Percentiles rank a stretch among this genome's conserved stretches.
phyloP scores from a whole-genome alignment of 2,329 filamentous ascomycete genomes.

The Colletotrichum musicola region DNA sequence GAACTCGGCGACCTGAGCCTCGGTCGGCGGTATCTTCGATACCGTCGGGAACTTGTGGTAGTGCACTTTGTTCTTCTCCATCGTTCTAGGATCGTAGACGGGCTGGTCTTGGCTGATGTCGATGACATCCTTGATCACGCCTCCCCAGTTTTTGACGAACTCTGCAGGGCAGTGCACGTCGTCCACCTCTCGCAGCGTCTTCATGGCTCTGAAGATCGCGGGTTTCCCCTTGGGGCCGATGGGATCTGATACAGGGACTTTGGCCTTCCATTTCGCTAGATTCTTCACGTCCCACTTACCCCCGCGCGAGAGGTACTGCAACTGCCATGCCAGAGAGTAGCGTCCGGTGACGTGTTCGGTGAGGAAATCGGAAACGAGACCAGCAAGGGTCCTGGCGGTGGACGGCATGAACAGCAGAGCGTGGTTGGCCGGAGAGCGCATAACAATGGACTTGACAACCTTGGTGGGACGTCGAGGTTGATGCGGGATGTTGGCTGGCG shows the following conservation, averaged over 20 bases:
- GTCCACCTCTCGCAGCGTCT: conserved; percentile 92
- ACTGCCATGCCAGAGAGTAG: conserved; percentile 88
- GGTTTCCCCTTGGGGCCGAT: conserved; percentile 69
- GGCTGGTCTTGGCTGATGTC: conserved; percentile 94
- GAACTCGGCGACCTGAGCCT: conserved; percentile 66
- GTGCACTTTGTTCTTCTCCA: conserved; percentile 75
- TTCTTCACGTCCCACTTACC: conserved; percentile 99
- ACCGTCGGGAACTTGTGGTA: conserved; percentile 93
- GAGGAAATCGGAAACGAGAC: conserved; percentile 86
- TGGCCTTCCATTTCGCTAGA: conserved; percentile 88
- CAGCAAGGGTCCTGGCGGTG: conserved; percentile 81
- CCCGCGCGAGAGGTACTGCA: conserved; percentile 87
- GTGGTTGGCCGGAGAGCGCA: conserved; percentile 85
- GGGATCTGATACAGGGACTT: conserved; percentile 80
- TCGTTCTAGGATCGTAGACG: conserved; percentile 83
- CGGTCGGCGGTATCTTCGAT: conserved; percentile 85
- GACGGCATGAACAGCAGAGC: conserved; percentile 84
- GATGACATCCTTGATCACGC: conserved; percentile 79
- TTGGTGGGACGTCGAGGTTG: conserved; percentile 63
- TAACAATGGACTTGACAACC: conserved; percentile 75
- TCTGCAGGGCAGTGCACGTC: conserved; percentile 80
- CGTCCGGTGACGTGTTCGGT: conserved; percentile 79
- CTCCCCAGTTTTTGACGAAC: conserved; percentile 77
- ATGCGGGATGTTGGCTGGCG: conserved; percentile 54
- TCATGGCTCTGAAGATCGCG: conserved; percentile 84